These are phyloP conservation scores for Pseudocercospora macadamiae DNA, from an alignment of 2,329 filamentous ascomycete species.

Conservation along the genomic window DNA sequence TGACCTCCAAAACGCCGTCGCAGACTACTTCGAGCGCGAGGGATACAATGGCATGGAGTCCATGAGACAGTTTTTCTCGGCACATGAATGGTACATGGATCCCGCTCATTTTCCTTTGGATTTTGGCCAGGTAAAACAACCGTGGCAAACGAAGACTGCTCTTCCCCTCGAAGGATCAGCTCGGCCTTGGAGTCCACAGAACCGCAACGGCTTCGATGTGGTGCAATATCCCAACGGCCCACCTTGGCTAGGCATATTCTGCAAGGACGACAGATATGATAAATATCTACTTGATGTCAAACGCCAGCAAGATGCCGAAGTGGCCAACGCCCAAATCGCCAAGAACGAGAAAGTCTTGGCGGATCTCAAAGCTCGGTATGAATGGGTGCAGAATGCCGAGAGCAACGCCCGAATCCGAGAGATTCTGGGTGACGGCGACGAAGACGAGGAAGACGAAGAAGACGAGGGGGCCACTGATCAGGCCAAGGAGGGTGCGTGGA, in stretches of 20 bases:
- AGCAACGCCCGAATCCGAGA: no score
- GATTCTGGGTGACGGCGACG: no score
- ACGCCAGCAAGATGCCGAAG: no score
- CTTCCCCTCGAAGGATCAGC: neutral
- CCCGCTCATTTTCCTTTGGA: neutral
- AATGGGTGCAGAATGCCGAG: no score
- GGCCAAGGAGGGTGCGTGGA: no score
- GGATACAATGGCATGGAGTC: neutral
- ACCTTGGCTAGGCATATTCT: neutral
- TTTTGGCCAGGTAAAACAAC: neutral
- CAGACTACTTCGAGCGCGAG: neutral
- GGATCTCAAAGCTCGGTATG: no score
- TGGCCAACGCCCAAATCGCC: no score
- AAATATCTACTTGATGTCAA: no score
- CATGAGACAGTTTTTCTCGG: neutral
- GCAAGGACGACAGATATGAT: neutral
- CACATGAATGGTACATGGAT: neutral
- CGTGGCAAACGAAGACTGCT: neutral
- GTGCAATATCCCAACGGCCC: neutral
- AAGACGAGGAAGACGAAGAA: no score
- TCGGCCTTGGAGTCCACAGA: neutral
- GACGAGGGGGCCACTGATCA: no score
- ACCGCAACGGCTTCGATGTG: neutral
- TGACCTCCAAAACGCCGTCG: neutral
- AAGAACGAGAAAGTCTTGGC: no score